phyloP scores from a whole-genome alignment of 345 rosid genomes.

The Ceriops decandra region DNA sequence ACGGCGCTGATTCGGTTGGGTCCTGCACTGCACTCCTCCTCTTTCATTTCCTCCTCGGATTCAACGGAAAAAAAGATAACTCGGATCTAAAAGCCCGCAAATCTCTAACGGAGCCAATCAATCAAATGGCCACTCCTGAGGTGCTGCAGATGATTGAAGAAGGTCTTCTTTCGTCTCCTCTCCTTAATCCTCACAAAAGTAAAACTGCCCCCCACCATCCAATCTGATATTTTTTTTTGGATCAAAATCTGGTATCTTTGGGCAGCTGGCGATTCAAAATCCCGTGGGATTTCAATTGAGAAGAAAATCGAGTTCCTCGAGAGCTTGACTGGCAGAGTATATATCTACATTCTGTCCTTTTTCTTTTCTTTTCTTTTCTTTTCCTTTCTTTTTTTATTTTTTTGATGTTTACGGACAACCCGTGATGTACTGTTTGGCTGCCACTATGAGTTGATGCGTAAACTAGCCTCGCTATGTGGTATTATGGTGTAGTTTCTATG shows the following conservation, averaged over 20 bases:
- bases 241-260: neutral
- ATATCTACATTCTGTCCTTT: slow-evolving; percentile 9
- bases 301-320: slow-evolving; percentile 91
- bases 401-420: neutral
- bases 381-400: neutral
- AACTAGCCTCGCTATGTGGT: too few species aligned
- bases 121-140: slow-evolving; percentile 63
- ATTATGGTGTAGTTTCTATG: too few species aligned
- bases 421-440: neutral
- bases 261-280: slow-evolving; percentile 51
- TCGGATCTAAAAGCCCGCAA: too few species aligned
- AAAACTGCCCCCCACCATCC: neutral
- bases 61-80: too few species aligned
- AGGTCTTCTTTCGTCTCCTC: slow-evolving; percentile 46
- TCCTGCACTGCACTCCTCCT: too few species aligned
- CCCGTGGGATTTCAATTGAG: slow-evolving; percentile 70
- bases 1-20: too few species aligned
- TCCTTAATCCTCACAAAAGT: slow-evolving; percentile 47
- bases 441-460: neutral
- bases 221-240: neutral
- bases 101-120: neutral
- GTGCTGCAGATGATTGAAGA: slow-evolving; percentile 56
- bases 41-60: too few species aligned
- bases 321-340: slow-evolving; percentile 73
- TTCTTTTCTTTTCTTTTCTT: neutral